A percentile compares a stretch with the other conserved stretches of the same genome.
phyloP scores from a whole-genome alignment of 2,329 filamentous ascomycete genomes.

The Exophiala viscosa region DNA sequence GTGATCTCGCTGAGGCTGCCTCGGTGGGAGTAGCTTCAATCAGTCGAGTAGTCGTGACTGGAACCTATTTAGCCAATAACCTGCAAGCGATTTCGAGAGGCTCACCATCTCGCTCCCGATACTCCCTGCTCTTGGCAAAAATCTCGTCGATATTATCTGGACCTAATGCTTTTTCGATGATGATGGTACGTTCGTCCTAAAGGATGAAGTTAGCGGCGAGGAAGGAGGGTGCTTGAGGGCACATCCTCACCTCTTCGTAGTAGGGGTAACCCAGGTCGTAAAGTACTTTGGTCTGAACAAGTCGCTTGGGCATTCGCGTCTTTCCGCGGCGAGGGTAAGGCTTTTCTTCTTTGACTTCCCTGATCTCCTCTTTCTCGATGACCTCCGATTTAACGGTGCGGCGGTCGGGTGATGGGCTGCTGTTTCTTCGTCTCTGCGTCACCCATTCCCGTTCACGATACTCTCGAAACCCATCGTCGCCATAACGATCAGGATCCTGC shows the following conservation, averaged over 20 bases:
- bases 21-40: conserved; percentile 30
- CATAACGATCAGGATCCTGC: conserved; percentile 64
- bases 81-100: conserved; percentile 1
- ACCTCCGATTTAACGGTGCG: conserved; percentile 25
- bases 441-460: conserved; percentile 62
- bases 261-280: conserved; percentile 83
- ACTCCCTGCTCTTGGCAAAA: conserved; percentile 75
- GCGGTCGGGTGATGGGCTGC: conserved; percentile 28
- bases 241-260: conserved; percentile 68
- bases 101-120: conserved; percentile 42
- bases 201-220: conserved; percentile 33
- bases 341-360: conserved; percentile 47
- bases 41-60: conserved; percentile 29
- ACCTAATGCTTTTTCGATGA: conserved; percentile 78
- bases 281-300: conserved; percentile 76
- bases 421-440: conserved; percentile 34
- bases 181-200: conserved; percentile 68
- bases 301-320: conserved; percentile 76
- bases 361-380: conserved; percentile 28
- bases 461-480: conserved; percentile 68
- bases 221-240: background rate
- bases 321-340: conserved; percentile 77
- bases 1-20: conserved; percentile 8
- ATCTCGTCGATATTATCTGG: conserved; percentile 90
- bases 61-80: conserved; percentile 9